Evolutionary conservation across 2,329 filamentous ascomycete species (phyloP), one percentile per base, ranked within the genome.

Genomic region (Ilyonectria robusta): DNA sequence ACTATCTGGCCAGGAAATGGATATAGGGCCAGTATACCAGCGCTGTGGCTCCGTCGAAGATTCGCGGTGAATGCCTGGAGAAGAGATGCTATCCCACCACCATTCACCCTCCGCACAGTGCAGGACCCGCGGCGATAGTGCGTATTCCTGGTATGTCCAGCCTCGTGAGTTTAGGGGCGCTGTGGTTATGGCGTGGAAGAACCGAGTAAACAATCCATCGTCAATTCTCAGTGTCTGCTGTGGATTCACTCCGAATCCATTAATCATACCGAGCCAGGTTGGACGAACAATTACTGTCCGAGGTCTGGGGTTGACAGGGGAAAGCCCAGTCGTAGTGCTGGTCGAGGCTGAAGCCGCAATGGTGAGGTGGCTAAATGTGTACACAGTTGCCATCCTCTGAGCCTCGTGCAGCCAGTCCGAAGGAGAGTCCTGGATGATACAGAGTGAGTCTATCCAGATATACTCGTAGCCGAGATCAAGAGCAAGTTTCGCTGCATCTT

Each of bases 1-100:
- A 35, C 56, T 59, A 37, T 59, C 56, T 10, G 56, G 56, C 56
- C 56, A 59, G 19, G 56, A 48, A 17, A 56, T 6, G 11, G 53
- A 56, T 17, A 31, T 19, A 15, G 53, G 53, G 35, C 53, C 53
- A 2, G 53, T 56, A 35, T 31, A 44, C 8, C 6, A 56, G 15
- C 1, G 6, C 2, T 17, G 6, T 1, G 37, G 19, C 8, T 56
- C 15, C 13, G 53, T 44, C 15, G 53, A 56, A 4, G 53, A 56
- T 21, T 56, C 53, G 21, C 53, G 53, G 29, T 56, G 13, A 6
- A 56, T 19, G 19, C 3, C 7, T 4, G 19, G 21, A n/a, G 53
- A 42, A 6, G 53, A n/a, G 35, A 56, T 42, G 53, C 35, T 44
- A 37, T 44, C n/a, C 53, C 53, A 56, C 35, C 35, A 56, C 53